phyloP scores from a whole-genome alignment of 2,329 filamentous ascomycete genomes.

The Fulvia fulva region DNA sequence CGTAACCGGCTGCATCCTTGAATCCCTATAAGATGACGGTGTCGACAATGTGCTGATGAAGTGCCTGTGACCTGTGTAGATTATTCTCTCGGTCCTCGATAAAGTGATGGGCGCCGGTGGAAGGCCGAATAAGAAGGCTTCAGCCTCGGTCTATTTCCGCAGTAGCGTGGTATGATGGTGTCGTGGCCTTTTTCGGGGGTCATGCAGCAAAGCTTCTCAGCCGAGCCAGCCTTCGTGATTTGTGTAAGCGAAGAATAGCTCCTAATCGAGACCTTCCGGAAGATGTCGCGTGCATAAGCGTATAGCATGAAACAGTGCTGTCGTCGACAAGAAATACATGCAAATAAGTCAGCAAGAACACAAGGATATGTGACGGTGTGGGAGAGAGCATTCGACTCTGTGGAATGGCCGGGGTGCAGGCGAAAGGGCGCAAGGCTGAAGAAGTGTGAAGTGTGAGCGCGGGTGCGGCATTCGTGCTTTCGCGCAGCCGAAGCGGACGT shows the following conservation, averaged over 20 bases:
- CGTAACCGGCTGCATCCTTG: too few species aligned
- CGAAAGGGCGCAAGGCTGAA: background rate
- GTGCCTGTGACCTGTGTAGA: too few species aligned
- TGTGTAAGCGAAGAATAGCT: background rate
- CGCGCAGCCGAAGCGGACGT: background rate
- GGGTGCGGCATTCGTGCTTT: background rate
- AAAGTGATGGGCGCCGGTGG: background rate
- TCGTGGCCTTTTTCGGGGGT: background rate
- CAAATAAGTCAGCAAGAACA: background rate
- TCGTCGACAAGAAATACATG: background rate
- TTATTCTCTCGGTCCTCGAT: too few species aligned
- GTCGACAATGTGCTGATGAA: too few species aligned
- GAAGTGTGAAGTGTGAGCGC: too few species aligned
- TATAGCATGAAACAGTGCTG: background rate
- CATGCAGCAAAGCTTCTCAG: background rate
- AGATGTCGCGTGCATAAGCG: background rate
- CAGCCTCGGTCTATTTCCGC: background rate
- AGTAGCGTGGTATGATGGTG: background rate
- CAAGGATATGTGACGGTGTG: too few species aligned
- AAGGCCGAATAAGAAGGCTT: background rate
- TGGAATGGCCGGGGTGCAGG: background rate
- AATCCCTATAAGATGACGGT: too few species aligned
- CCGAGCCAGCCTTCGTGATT: background rate
- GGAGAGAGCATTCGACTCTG: background rate
- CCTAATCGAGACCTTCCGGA: background rate